These are phyloP conservation scores for Dillenia suffruticosa DNA, from an alignment of 164 flowering plant species.

Conservation along the genomic window DNA sequence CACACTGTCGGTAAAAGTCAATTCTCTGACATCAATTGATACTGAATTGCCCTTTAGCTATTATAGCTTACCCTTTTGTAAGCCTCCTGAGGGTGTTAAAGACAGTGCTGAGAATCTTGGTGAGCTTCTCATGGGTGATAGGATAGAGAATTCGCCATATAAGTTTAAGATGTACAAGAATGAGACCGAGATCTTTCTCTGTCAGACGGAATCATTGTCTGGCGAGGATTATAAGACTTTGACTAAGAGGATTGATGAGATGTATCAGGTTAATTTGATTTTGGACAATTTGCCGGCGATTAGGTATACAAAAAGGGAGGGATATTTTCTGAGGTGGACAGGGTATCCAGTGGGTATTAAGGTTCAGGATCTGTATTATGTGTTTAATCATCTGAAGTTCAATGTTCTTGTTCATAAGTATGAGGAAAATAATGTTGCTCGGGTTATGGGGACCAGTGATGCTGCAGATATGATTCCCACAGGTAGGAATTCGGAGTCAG, in stretches of 20 bases:
- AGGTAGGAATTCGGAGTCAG: slow-evolving; percentile 29
- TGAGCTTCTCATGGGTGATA: slow-evolving; percentile 86
- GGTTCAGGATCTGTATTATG: slow-evolving; percentile 52
- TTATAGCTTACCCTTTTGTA: slow-evolving; percentile 71
- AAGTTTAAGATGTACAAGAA: slow-evolving; percentile 57
- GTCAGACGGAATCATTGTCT: slow-evolving; percentile 45
- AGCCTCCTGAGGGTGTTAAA: slow-evolving; percentile 64
- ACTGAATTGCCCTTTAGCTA: slow-evolving; percentile 80
- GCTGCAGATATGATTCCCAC: slow-evolving; percentile 61
- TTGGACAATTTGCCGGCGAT: slow-evolving; percentile 78
- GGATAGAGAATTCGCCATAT: slow-evolving; percentile 84
- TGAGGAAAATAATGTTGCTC: slow-evolving; percentile 68
- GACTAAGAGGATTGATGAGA: slow-evolving; percentile 72
- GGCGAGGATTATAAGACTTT: slow-evolving; percentile 46
- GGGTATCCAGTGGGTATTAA: slow-evolving; percentile 82
- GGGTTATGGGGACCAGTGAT: slow-evolving; percentile 85
- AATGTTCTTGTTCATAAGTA: slow-evolving; percentile 74
- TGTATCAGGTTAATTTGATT: slow-evolving; percentile 82
- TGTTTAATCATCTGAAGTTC: slow-evolving; percentile 78
- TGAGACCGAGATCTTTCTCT: slow-evolving; percentile 57
- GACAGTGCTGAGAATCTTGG: slow-evolving; percentile 83
- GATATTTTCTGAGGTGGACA: slow-evolving; percentile 52
- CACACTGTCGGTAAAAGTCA: slow-evolving; percentile 56
- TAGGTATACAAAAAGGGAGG: slow-evolving; percentile 60
- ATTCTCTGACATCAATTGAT: slow-evolving; percentile 75